These are phyloP conservation scores for Hsuehochloa calcarea DNA, from an alignment of 176 grass and related monocot genomes.

Conservation along the genomic window DNA sequence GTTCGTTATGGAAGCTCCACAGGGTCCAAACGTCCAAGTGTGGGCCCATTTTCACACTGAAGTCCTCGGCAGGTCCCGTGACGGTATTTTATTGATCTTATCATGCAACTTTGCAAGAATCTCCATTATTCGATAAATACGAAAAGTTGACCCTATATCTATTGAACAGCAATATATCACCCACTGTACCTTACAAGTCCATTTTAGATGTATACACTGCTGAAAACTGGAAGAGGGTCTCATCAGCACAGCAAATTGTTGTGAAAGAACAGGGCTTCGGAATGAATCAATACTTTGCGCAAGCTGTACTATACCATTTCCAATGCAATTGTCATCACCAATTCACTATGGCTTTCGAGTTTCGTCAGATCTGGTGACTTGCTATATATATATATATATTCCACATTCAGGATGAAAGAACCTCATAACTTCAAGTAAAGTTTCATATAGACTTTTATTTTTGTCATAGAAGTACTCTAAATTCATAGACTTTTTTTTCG, in stretches of 20 bases:
- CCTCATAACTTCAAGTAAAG: neutral
- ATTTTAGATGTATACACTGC: neutral
- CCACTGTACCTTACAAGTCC: neutral
- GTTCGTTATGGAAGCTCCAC: neutral
- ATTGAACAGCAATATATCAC: neutral
- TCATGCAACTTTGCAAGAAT: neutral
- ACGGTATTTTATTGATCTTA: neutral
- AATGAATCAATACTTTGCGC: neutral
- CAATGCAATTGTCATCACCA: neutral
- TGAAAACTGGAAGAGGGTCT: neutral
- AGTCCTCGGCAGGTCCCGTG: neutral
- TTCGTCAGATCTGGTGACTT: neutral
- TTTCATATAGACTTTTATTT: neutral
- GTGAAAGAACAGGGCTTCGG: neutral
- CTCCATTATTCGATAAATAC: neutral
- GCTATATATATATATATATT: conserved; percentile 10
- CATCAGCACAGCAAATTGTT: neutral
- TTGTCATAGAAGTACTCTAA: neutral
- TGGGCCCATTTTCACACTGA: neutral
- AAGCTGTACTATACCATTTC: neutral
- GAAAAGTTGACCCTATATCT: neutral
- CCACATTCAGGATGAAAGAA: neutral
- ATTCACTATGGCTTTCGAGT: neutral
- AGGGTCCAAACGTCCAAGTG: neutral
- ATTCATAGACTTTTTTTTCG: neutral